Conservation (phyloP, 805 yeast species). For the Grigorovia jiainica region DNA sequence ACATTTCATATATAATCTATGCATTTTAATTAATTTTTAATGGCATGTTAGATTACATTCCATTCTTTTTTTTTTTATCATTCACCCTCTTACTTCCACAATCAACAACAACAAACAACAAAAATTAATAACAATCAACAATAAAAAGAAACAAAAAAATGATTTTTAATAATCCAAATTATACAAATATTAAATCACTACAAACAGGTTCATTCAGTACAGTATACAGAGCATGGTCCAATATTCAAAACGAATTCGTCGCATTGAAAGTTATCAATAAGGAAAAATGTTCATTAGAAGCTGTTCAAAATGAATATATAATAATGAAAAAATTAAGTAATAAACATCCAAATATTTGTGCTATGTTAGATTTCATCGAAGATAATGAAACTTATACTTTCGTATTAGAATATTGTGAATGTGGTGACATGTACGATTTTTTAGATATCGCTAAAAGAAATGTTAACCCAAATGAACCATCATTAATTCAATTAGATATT, state of each 20-base stretch:
- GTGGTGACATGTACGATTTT: constrained; percentile 60
- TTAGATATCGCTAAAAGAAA: constrained; percentile 17
- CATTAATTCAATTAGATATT: constrained; percentile 18
- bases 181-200: constrained; percentile 14
- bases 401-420: constrained; percentile 56
- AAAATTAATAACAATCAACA: too few species aligned
- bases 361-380: constrained; percentile 48
- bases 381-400: constrained; percentile 42
- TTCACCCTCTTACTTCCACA: too few species aligned
- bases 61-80: too few species aligned
- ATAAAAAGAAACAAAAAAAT: background rate
- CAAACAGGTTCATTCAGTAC: constrained; percentile 28
- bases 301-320: constrained; percentile 18
- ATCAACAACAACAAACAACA: too few species aligned
- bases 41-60: too few species aligned
- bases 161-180: constrained; percentile 6
- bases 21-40: too few species aligned
- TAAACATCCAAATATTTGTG: constrained; percentile 45
- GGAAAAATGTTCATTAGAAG: constrained; percentile 9
- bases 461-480: constrained; percentile 9
- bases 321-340: constrained; percentile 34
- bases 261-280: constrained; percentile 25
- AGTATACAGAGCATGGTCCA: constrained; percentile 24
- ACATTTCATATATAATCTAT: too few species aligned
- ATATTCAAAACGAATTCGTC: constrained; percentile 14